Percentiles rank a stretch among this genome's conserved stretches.
These are phyloP conservation scores for Backusella luteola DNA, from an alignment of 192 early-diverging fungal genomes.

Conservation along the genomic window DNA sequence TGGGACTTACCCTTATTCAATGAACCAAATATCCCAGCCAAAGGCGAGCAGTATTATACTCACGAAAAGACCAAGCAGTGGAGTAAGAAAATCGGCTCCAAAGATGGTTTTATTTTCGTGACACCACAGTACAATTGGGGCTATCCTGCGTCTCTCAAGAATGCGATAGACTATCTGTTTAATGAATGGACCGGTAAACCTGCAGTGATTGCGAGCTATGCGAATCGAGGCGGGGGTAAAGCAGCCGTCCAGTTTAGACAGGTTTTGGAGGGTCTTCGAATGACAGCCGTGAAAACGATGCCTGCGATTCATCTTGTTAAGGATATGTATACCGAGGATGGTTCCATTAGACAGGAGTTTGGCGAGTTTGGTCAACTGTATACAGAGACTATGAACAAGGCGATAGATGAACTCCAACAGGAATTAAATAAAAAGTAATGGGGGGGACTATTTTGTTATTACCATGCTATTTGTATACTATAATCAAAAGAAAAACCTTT, in stretches of 20 bases:
- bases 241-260: neutral
- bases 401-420: neutral
- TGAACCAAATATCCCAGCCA: conserved; percentile 1
- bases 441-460: neutral
- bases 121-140: conserved; percentile 13
- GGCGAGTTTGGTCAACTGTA: neutral
- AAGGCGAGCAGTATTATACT: neutral
- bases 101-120: conserved; percentile 9
- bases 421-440: neutral
- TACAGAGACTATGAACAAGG: neutral
- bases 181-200: conserved; percentile 10
- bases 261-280: neutral
- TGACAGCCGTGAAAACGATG: neutral
- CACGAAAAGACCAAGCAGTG: conserved; percentile 2
- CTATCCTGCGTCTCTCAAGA: conserved; percentile 5
- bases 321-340: neutral
- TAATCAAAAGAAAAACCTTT: no score
- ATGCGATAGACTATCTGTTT: neutral
- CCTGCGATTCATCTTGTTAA: neutral
- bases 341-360: neutral
- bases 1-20: conserved; percentile 3
- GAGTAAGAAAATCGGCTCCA: conserved; percentile 1
- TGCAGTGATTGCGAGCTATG: conserved; percentile 6
- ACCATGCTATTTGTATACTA: no score
- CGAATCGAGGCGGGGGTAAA: neutral